Base-by-base conservation (phyloP, 2,329 filamentous ascomycete species). In the Verticillium longisporum region DNA sequence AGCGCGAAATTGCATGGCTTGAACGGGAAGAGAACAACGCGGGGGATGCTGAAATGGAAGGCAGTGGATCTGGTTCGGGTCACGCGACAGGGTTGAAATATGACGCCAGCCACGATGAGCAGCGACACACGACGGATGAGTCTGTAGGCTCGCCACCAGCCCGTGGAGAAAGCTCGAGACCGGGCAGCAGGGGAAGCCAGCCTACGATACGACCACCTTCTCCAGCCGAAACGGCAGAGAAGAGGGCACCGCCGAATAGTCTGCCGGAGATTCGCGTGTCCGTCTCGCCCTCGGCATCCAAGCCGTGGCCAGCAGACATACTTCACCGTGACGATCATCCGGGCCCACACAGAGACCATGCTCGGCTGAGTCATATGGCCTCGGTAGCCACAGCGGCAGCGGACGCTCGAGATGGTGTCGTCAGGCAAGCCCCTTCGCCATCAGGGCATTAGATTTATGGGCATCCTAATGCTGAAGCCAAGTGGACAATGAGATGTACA, bases 1-100 rank as follows among this genome's bases (percentile, higher is more conserved):
- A 91, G 36, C 88, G 89, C 3, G 92, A 96, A 62, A 69, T 78
- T 33, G 68, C 69, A 3, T 69, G 71, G 66, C 66, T 76, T 3
- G 75, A 72, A 59, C 68, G 69, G 41, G 73, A 74, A 60, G 61
- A 62, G 2, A 62, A 66, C 26, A 66, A 66, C 18, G 69, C 70
- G 15, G 70, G 69, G 6, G 71, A 73, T 15, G 67, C 68, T 2
- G 70, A 68, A 34, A 68, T 71, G 2, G 70, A 74, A 45, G 34
- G 60, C 9, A 68, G 68, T 57, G 67, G 68, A 11, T 53, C 59
- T 6, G 59, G 66, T 38, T 57, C 50, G 53, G 21, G 64, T 66
- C 61, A 60, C 50, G 32, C 58, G 56, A 50, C 69, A 68, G 55
- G 62, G 56, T 54, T 63, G 34, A 56, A 61, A 56, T 63, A 62